A percentile compares a stretch with the other conserved stretches of the same genome.
Conservation (phyloP, 2,329 filamentous ascomycete genomes). For the Raffaelea arxii region DNA sequence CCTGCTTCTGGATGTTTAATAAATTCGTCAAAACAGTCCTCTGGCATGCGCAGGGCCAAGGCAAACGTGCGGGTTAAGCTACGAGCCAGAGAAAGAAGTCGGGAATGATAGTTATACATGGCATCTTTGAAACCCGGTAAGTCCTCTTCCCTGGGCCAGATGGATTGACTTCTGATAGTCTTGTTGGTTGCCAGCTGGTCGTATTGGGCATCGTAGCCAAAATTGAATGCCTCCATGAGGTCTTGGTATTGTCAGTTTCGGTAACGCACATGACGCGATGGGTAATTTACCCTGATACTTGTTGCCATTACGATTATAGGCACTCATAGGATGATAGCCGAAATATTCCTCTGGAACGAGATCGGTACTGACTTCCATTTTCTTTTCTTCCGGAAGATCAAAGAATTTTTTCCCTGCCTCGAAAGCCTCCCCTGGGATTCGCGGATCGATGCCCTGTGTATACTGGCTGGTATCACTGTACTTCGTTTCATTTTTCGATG, state of each 20-base stretch:
- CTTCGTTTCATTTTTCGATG: too few species aligned
- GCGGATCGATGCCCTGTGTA: slow-evolving; percentile 20
- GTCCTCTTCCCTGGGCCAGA: slow-evolving; percentile 17
- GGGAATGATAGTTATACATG: slow-evolving; percentile 5
- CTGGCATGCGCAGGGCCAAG: slow-evolving; percentile 8
- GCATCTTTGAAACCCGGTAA: neutral
- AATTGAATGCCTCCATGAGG: slow-evolving; percentile 24
- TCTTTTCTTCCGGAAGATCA: slow-evolving; percentile 30
- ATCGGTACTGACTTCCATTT: slow-evolving; percentile 34
- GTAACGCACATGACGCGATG: neutral
- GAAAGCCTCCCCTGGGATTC: slow-evolving; percentile 21
- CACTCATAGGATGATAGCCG: slow-evolving; percentile 25
- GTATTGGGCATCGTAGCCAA: slow-evolving; percentile 21
- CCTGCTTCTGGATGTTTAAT: slow-evolving; percentile 6
- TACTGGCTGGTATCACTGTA: too few species aligned
- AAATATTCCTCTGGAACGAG: slow-evolving; percentile 23
- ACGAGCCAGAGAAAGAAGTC: slow-evolving; percentile 6
- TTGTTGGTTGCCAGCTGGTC: slow-evolving; percentile 19
- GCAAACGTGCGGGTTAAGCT: slow-evolving; percentile 9
- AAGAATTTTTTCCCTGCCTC: slow-evolving; percentile 31
- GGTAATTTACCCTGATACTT: slow-evolving; percentile 21
- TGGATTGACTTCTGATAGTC: slow-evolving; percentile 15
- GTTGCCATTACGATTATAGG: slow-evolving; percentile 29
- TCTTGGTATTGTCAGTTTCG: slow-evolving; percentile 9
- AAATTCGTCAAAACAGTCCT: slow-evolving; percentile 8